Percentiles rank a stretch among this genome's conserved stretches.
Evolutionary conservation across 2,329 filamentous ascomycete genomes (phyloP).

Genomic region (Tricladium varicosporioides): DNA sequence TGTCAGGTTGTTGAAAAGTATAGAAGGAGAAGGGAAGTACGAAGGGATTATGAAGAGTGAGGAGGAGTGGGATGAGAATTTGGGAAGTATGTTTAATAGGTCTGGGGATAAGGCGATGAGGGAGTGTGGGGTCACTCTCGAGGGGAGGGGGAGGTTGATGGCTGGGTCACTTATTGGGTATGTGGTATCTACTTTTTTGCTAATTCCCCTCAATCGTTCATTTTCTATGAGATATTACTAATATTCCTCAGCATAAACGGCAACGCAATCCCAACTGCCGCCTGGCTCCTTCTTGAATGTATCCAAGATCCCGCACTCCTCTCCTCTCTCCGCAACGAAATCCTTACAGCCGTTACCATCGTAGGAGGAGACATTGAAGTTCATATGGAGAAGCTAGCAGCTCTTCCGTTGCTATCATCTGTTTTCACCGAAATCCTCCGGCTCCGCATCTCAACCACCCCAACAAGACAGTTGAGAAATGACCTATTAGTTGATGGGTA

Average conservation of each 20-base stretch:
- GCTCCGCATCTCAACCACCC: not conserved
- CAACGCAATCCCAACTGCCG: constrained; percentile 1
- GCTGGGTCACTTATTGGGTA: constrained; percentile 1
- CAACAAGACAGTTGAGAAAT: constrained; percentile 1
- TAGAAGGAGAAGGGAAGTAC: not conserved
- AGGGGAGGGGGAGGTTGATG: not conserved
- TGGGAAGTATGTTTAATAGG: not conserved
- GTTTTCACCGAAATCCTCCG: not conserved
- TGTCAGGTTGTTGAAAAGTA: not conserved
- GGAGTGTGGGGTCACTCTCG: not conserved
- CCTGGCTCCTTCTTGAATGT: not conserved
- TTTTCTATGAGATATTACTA: too few species aligned
- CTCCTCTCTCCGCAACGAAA: not conserved
- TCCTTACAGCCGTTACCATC: not conserved
- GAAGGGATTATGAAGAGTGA: not conserved
- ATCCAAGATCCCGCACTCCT: not conserved
- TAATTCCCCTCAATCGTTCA: too few species aligned
- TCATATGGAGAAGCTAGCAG: not conserved
- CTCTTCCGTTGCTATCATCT: not conserved
- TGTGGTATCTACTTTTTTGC: too few species aligned
- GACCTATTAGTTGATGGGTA: not conserved
- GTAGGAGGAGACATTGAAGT: not conserved
- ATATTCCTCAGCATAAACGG: not conserved
- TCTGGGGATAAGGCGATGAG: not conserved
- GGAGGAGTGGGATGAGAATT: not conserved